Percentiles rank a stretch among this genome's conserved stretches.
Conservation (phyloP, 176 grass and related monocot species). For the Lolium perenne region DNA sequence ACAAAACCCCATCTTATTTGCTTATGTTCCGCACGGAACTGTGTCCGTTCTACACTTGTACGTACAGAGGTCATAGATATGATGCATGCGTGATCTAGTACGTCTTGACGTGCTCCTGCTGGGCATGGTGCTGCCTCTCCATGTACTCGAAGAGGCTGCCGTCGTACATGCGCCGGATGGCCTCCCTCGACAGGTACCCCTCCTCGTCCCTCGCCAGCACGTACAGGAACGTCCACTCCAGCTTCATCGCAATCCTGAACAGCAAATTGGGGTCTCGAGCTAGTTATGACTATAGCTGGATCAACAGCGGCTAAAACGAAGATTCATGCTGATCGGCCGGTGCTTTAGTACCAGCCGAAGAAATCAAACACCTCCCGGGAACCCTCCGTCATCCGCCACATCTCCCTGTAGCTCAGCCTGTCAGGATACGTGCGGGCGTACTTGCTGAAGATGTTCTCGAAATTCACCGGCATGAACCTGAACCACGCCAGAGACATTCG, state of each 20-base stretch:
- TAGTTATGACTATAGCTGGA: background rate
- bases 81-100: constrained; percentile 36
- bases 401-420: constrained; percentile 59
- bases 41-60: background rate
- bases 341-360: constrained; percentile 54
- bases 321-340: background rate
- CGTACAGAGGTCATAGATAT: background rate
- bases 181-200: constrained; percentile 75
- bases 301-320: background rate
- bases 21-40: no score
- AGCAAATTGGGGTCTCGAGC: background rate
- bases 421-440: constrained; percentile 64
- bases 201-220: constrained; percentile 75
- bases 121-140: constrained; percentile 33
- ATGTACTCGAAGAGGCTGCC: constrained; percentile 86
- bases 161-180: constrained; percentile 69
- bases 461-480: constrained; percentile 82
- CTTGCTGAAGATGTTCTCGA: constrained; percentile 96
- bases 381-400: constrained; percentile 75
- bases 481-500: background rate
- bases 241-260: constrained; percentile 64
- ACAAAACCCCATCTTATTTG: no score
- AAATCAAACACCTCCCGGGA: constrained; percentile 51
- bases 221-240: constrained; percentile 78
- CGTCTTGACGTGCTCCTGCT: constrained; percentile 57